A percentile compares a stretch with the other conserved stretches of the same genome.
phyloP scores from a whole-genome alignment of 2,329 filamentous ascomycete genomes.

The Epichloe aotearoae region DNA sequence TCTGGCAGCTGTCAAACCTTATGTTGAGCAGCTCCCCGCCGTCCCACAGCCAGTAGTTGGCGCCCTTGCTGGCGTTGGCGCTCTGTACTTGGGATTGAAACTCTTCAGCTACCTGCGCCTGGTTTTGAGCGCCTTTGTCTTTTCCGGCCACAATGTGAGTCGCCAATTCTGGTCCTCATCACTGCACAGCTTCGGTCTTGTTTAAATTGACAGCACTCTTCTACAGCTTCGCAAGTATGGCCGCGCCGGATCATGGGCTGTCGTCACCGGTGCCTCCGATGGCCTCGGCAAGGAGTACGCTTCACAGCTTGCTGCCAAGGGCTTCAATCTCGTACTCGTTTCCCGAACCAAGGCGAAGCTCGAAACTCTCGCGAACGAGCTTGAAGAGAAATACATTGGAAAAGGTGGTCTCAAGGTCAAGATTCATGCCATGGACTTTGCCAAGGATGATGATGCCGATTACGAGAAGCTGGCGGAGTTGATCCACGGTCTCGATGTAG shows the following conservation, averaged over 20 bases:
- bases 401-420: slow-evolving; percentile 52
- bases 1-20: slow-evolving; percentile 1
- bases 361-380: slow-evolving; percentile 59
- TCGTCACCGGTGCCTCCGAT: slow-evolving; percentile 91
- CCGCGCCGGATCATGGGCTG: slow-evolving; percentile 81
- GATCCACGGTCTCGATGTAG: slow-evolving; percentile 63
- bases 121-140: slow-evolving; percentile 53
- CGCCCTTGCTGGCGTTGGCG: slow-evolving; percentile 41
- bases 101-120: slow-evolving; percentile 46
- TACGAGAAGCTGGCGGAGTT: slow-evolving; percentile 60
- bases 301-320: slow-evolving; percentile 74
- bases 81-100: slow-evolving; percentile 43
- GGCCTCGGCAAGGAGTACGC: slow-evolving; percentile 96
- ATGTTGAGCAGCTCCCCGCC: slow-evolving; percentile 12
- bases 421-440: slow-evolving; percentile 83
- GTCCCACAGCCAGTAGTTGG: slow-evolving; percentile 33
- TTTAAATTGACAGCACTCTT: neutral
- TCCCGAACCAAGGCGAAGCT: slow-evolving; percentile 94
- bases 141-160: slow-evolving; percentile 49
- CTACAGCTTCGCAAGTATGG: slow-evolving; percentile 76
- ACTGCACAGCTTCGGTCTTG: too few relatives aligned
- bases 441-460: slow-evolving; percentile 63
- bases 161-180: neutral
- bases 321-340: slow-evolving; percentile 89
- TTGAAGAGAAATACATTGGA: slow-evolving; percentile 54